These are phyloP conservation scores for Moesziomyces antarcticus DNA, from an alignment of 1,284 basidiomycete genomes.

Conservation along the genomic window DNA sequence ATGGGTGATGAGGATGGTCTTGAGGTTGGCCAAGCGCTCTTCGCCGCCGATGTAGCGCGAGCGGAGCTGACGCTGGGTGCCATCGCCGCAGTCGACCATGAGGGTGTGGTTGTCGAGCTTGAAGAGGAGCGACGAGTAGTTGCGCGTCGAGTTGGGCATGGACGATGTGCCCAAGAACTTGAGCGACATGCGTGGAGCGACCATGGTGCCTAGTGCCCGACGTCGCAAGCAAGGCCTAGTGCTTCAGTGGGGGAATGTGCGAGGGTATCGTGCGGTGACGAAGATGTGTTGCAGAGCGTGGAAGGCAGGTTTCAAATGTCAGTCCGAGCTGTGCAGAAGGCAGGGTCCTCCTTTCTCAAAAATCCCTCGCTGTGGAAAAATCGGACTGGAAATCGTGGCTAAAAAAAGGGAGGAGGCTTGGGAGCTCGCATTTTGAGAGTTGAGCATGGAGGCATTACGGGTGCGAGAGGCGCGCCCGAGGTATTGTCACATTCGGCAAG, in stretches of 20 bases:
- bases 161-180: conserved; percentile 65
- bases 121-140: conserved; percentile 64
- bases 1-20: conserved; percentile 64
- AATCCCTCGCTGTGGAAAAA: neutral
- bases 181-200: conserved; percentile 51
- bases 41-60: conserved; percentile 54
- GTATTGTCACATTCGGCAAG: no score
- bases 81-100: conserved; percentile 67
- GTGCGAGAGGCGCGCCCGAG: no score
- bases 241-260: conserved; percentile 3
- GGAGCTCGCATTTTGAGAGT: no score
- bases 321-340: no score
- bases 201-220: conserved; percentile 19
- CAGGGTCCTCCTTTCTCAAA: no score
- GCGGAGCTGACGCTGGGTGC: conserved; percentile 62
- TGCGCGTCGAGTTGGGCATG: conserved; percentile 57
- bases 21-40: conserved; percentile 55
- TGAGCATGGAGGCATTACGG: no score
- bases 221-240: neutral
- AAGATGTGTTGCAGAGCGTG: neutral
- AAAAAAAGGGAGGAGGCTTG: neutral
- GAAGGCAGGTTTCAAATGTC: no score
- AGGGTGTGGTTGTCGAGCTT: conserved; percentile 56
- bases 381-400: conserved; percentile 5
- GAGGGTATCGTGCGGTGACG: conserved; percentile 2